Conservation (phyloP, 345 rosid species). For the Zanthoxylum bungeanum region DNA sequence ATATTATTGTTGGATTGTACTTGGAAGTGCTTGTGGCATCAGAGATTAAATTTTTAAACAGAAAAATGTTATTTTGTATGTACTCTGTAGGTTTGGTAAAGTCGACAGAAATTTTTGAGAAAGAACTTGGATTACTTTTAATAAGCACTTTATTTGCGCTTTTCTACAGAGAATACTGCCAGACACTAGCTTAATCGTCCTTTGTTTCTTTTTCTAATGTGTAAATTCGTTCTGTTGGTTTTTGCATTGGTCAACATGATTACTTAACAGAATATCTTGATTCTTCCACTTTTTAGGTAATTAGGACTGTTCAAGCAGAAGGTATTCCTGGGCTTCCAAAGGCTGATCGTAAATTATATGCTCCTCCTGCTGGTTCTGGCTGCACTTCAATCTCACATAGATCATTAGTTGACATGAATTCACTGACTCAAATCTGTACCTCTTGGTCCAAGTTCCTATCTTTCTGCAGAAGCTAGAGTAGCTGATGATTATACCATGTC, state of each 20-base stretch:
- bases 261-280: background rate
- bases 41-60: no score
- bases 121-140: no score
- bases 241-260: no score
- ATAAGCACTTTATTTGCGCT: no score
- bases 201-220: background rate
- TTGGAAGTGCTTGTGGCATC: no score
- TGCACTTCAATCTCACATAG: constrained; percentile 64
- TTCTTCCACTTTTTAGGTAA: constrained; percentile 41
- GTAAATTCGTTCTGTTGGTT: no score
- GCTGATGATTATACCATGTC: constrained; percentile 90
- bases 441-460: constrained; percentile 82
- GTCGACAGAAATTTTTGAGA: no score
- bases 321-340: constrained; percentile 85
- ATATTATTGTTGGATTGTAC: no score
- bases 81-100: no score
- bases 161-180: no score
- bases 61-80: no score
- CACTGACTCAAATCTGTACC: constrained; percentile 53
- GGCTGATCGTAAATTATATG: constrained; percentile 62
- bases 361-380: constrained; percentile 92
- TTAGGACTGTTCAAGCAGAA: constrained; percentile 86
- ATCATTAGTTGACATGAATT: constrained; percentile 47
- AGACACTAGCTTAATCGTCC: no score
- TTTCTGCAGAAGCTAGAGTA: constrained; percentile 82